Evolutionary conservation across 306 rosid genomes (phyloP).

Genomic region (Vigna unguiculata): DNA sequence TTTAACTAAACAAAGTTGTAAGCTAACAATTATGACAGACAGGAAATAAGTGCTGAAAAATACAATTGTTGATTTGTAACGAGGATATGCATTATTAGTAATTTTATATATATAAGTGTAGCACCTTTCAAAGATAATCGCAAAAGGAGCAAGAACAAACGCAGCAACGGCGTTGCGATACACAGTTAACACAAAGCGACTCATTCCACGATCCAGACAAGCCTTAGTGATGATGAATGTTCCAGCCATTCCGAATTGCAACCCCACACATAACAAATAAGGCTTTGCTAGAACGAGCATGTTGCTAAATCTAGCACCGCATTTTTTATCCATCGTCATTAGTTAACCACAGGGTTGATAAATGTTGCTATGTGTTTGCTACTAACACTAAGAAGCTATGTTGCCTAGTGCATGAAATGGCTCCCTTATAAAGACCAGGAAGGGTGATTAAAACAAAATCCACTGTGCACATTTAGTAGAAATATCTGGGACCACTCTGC

Average conservation of each 20-base stretch:
- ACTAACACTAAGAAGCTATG: slow-evolving; percentile 10
- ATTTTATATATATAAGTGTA: not conserved
- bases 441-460: slow-evolving; percentile 25
- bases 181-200: slow-evolving; percentile 63
- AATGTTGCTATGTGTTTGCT: not conserved
- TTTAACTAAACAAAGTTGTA: not conserved
- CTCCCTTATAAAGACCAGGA: slow-evolving; percentile 36
- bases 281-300: slow-evolving; percentile 55
- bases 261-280: slow-evolving; percentile 59
- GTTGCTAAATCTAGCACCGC: slow-evolving; percentile 6
- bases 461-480: slow-evolving; percentile 10
- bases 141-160: slow-evolving; percentile 65
- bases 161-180: slow-evolving; percentile 70
- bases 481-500: not conserved
- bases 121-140: slow-evolving; percentile 70
- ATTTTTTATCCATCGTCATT: not conserved
- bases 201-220: slow-evolving; percentile 65
- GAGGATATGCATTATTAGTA: too few relatives aligned
- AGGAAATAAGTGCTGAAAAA: not conserved
- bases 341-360: not conserved
- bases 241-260: slow-evolving; percentile 73
- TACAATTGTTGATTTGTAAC: not conserved
- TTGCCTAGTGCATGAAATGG: not conserved
- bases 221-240: slow-evolving; percentile 59
- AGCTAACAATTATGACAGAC: not conserved